Base-by-base conservation (phyloP, 371 early-diverging fungal species). In the Mortierella polycephala region DNA sequence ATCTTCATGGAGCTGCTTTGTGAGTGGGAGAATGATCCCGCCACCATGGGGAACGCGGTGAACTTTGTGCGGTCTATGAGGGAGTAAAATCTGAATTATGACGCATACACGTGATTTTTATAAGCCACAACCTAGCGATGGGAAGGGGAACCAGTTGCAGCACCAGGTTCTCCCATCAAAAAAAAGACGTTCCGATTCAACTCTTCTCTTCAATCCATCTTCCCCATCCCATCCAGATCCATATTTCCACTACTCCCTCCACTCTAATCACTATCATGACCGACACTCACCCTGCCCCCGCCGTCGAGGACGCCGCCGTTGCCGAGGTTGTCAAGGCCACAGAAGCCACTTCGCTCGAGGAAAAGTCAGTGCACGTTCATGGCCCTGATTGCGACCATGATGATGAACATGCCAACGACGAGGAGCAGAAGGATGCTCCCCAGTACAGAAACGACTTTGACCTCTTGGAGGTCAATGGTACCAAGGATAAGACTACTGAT, bases 391-490 rank as follows among this genome's bases (percentile, higher is more conserved):
- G 65, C 67, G 69, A 55, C 55, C 69, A 83, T 53, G 81, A 79
- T 53, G 79, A 82, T 39, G 81, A 72, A 23, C 83, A 83, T 62
- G 67, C 62, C 16, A 70, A 81, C 58, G 65, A 53, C 1, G 62
- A 67, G 40, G 66, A 69, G 52, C 67, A 74, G 57, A 65, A 71
- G 42, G 65, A 67, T 21, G 50, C 30, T 12, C 55, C 75, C 37
- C 67, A 68, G 49, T 71, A 71, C 59, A 72, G 88, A 74, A 85
- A 87, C 52, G 86, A 86, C 62, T 90, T 86, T 72, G 91, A 90
- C 77, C 82, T 90, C 39, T 75, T 90, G 60, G 88, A 87, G 79
- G 81, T 82, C 49, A 85, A 86, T 46, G 85, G 85, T 69, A 88
- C 85, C 64, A 69, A 83, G 57, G 82, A 81, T 60, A 86, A 88